Evolutionary conservation across 108 stramenopile genomes (phyloP).

Genomic region (Poteriospumella lacustris): DNA sequence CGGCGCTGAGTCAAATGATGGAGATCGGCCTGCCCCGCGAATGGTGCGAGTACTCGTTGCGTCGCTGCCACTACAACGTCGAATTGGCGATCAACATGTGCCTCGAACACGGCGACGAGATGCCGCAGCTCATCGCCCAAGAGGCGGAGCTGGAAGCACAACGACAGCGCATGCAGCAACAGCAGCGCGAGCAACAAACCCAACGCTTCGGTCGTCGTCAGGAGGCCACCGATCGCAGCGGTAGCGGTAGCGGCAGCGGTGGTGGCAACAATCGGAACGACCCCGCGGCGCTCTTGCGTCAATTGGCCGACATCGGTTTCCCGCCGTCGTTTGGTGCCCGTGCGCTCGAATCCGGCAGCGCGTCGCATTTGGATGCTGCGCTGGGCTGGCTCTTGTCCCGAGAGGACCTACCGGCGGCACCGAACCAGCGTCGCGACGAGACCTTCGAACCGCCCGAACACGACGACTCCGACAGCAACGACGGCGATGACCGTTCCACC

Average conservation of each 20-base stretch:
- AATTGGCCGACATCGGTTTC: conserved; percentile 92
- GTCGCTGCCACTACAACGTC: conserved; percentile 77
- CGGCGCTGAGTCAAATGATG: conserved; percentile 38
- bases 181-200: not conserved
- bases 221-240: conserved; percentile 22
- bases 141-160: conserved; percentile 23
- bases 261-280: conserved; percentile 16
- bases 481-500: too few relatives aligned
- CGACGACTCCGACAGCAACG: not conserved
- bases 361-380: conserved; percentile 86
- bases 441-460: too few relatives aligned
- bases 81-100: conserved; percentile 91
- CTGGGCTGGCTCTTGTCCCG: conserved; percentile 90
- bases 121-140: conserved; percentile 76
- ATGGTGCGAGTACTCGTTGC: conserved; percentile 64
- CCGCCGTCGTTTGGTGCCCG: conserved; percentile 83
- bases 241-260: conserved; percentile 32
- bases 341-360: conserved; percentile 71
- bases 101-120: conserved; percentile 81
- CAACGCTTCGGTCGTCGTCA: not conserved
- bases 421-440: too few relatives aligned
- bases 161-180: not conserved
- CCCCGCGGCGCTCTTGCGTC: conserved; percentile 55
- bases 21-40: conserved; percentile 57
- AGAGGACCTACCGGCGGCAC: conserved; percentile 70